These are phyloP conservation scores for Yarrowia bubula DNA, from an alignment of 805 yeast genomes.

Conservation along the genomic window DNA sequence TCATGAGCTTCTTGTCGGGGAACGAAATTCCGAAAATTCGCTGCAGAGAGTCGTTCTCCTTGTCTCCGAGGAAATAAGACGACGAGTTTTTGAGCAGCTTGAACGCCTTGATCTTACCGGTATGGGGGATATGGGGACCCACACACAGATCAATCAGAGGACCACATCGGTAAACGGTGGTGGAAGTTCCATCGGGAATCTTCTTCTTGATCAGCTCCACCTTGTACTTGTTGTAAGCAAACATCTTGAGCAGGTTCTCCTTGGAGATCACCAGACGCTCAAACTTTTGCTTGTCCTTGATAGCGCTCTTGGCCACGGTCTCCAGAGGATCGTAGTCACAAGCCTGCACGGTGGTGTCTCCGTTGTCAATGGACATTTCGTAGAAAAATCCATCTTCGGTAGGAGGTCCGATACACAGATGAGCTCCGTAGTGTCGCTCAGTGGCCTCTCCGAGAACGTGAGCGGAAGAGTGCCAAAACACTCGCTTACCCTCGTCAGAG, in stretches of 20 bases:
- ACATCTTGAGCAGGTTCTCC: conserved; percentile 89
- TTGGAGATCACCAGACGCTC: conserved; percentile 91
- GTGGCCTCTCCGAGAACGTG: conserved; percentile 98
- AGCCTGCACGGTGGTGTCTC: conserved; percentile 72
- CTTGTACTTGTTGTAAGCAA: conserved; percentile 92
- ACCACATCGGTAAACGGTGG: conserved; percentile 98
- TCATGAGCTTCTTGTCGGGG: conserved; percentile 97
- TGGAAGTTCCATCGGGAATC: conserved; percentile 91
- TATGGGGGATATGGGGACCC: conserved; percentile 97
- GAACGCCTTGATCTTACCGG: conserved; percentile 93
- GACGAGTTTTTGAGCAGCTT: conserved; percentile 94
- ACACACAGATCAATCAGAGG: conserved; percentile 93
- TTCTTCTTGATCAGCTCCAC: conserved; percentile 80
- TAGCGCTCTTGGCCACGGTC: conserved; percentile 80
- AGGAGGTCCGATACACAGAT: conserved; percentile 92
- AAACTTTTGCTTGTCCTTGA: conserved; percentile 92
- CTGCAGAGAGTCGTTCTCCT: conserved; percentile 90
- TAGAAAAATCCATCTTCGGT: conserved; percentile 97
- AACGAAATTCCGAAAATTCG: conserved; percentile 96
- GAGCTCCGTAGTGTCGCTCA: conserved; percentile 94
- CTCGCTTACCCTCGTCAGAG: conserved; percentile 89
- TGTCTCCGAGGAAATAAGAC: conserved; percentile 92
- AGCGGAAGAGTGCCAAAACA: conserved; percentile 99
- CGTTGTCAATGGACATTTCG: conserved; percentile 83
- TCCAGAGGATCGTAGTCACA: conserved; percentile 83